A percentile compares a stretch with the other conserved stretches of the same genome.
Conservation (phyloP, 768 basidiomycete genomes). For the Phanerochaete carnosa region DNA sequence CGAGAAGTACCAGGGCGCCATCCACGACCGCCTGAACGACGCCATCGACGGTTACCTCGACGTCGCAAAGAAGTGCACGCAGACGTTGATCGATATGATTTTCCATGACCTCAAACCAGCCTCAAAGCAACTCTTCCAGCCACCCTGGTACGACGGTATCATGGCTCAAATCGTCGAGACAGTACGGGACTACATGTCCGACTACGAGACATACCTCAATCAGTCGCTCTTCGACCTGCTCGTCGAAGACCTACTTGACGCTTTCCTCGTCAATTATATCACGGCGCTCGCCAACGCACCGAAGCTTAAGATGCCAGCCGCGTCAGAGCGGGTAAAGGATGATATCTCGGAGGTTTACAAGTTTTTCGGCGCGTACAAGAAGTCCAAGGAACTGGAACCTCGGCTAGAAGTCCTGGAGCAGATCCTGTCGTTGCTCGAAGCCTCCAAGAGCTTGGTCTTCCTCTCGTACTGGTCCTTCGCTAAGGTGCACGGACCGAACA, state of each 20-base stretch:
- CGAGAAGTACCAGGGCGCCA: constrained; percentile 81
- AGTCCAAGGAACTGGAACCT: constrained; percentile 72
- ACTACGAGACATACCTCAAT: constrained; percentile 91
- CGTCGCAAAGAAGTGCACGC: constrained; percentile 96
- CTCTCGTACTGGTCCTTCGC: constrained; percentile 94
- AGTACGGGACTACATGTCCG: constrained; percentile 94
- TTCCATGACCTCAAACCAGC: constrained; percentile 93
- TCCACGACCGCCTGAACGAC: constrained; percentile 86
- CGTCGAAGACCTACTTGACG: constrained; percentile 87
- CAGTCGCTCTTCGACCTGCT: constrained; percentile 87
- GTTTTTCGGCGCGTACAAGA: constrained; percentile 80
- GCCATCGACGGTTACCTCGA: constrained; percentile 98
- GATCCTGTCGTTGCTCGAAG: constrained; percentile 76
- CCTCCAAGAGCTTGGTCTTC: constrained; percentile 86
- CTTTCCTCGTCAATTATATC: constrained; percentile 88
- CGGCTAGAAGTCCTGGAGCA: constrained; percentile 86
- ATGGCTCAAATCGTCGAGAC: constrained; percentile 91
- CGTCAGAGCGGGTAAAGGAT: constrained; percentile 76
- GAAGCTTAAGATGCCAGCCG: constrained; percentile 84
- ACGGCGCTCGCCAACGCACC: constrained; percentile 79
- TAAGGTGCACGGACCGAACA: constrained; percentile 88
- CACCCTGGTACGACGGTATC: constrained; percentile 86
- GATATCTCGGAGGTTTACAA: constrained; percentile 77
- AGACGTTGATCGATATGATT: constrained; percentile 89
- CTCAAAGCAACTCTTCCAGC: constrained; percentile 79